A percentile compares a stretch with the other conserved stretches of the same genome.
Evolutionary conservation across 352 stramenopile genomes (phyloP).

Genomic region (Thraustochytrium striatum): DNA sequence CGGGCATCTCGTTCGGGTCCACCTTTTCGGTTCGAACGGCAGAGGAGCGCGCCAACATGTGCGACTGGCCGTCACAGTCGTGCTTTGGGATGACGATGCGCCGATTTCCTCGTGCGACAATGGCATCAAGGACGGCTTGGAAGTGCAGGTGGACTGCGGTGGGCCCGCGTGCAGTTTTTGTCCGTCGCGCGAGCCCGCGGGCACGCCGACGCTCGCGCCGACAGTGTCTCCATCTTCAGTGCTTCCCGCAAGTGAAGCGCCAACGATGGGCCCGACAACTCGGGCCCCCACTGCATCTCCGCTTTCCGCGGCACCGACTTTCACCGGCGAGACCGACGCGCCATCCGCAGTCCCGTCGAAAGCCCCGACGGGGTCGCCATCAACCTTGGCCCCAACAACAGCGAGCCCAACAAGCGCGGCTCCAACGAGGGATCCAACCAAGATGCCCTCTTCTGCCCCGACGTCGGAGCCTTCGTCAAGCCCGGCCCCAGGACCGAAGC

Average conservation of each 20-base stretch:
- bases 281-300: neutral
- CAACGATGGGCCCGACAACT: too few relatives aligned
- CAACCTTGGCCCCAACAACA: neutral
- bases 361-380: neutral
- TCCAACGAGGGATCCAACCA: neutral
- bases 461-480: neutral
- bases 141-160: slow-evolving; percentile 19
- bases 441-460: neutral
- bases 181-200: neutral
- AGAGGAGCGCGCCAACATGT: neutral
- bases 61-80: neutral
- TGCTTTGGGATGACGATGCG: neutral
- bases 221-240: neutral
- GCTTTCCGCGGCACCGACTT: neutral
- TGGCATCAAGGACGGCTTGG: neutral
- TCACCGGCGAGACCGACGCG: neutral
- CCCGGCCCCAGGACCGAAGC: neutral
- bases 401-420: neutral
- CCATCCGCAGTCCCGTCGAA: neutral
- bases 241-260: too few relatives aligned
- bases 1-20: neutral
- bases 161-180: neutral
- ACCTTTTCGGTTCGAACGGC: neutral
- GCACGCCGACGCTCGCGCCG: neutral
- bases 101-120: neutral